Percentiles rank a stretch among this genome's conserved stretches.
phyloP scores from a whole-genome alignment of 345 rosid genomes.

The Ceriops tagal region DNA sequence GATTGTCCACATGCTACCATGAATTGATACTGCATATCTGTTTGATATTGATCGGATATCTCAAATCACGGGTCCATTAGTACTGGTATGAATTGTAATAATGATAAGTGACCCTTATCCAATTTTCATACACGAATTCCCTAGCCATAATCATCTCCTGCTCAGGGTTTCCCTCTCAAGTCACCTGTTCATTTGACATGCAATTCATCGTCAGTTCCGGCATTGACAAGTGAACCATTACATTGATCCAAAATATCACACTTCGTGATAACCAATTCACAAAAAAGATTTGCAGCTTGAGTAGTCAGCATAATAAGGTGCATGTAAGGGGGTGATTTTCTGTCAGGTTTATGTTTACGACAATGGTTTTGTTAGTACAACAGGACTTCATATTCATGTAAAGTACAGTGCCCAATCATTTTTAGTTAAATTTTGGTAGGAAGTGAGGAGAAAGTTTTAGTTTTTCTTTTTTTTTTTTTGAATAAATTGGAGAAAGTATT shows the following conservation, averaged over 20 bases:
- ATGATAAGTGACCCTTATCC: not conserved
- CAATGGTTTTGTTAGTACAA: not conserved
- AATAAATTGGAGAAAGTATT: not conserved
- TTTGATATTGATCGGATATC: constrained; percentile 1
- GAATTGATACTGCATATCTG: constrained; percentile 23
- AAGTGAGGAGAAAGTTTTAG: constrained; percentile 1
- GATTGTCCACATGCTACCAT: constrained; percentile 53
- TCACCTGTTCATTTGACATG: constrained; percentile 4
- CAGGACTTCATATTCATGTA: constrained; percentile 7
- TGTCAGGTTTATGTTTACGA: too few relatives aligned
- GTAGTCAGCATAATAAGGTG: not conserved
- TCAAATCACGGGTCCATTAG: constrained; percentile 7
- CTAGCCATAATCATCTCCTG: constrained; percentile 3
- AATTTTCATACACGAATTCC: not conserved
- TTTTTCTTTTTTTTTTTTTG: too few relatives aligned
- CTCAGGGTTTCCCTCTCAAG: constrained; percentile 12
- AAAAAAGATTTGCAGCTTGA: too few relatives aligned
- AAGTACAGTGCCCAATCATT: constrained; percentile 14
- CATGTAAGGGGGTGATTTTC: not conserved
- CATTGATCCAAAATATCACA: not conserved
- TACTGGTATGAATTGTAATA: not conserved
- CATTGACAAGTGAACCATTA: not conserved
- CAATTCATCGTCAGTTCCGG: not conserved
- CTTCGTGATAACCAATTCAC: too few relatives aligned
- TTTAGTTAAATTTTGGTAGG: constrained; percentile 19